phyloP scores from a whole-genome alignment of 169 alveolate species.

The Eimeria maxima region DNA sequence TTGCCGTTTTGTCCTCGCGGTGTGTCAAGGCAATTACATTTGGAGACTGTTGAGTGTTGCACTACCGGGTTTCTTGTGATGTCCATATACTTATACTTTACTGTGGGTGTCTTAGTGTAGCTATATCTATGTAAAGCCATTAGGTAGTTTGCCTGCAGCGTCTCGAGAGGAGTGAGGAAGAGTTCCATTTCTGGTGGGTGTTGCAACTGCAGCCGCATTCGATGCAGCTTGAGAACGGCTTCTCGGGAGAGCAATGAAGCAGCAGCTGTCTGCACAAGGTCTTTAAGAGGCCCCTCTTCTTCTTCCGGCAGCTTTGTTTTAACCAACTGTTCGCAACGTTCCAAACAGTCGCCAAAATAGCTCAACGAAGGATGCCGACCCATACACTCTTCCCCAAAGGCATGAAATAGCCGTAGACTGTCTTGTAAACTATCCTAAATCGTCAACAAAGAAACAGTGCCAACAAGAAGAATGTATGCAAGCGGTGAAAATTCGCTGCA shows the following conservation, averaged over 20 bases:
- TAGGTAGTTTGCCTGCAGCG: neutral
- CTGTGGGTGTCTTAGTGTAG: neutral
- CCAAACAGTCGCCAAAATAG: constrained; percentile 9
- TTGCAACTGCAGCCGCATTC: constrained; percentile 7
- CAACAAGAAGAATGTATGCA: neutral
- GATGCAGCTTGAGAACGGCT: constrained; percentile 28
- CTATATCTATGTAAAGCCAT: neutral
- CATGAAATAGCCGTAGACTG: neutral
- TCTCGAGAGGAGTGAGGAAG: constrained; percentile 26
- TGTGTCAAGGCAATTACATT: neutral
- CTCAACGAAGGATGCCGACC: constrained; percentile 46
- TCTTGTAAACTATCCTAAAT: neutral
- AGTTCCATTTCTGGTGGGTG: neutral
- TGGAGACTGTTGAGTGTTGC: neutral
- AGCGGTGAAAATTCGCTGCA: neutral
- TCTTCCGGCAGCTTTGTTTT: neutral
- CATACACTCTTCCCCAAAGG: constrained; percentile 16
- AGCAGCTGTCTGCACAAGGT: neutral
- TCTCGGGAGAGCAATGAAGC: constrained; percentile 31
- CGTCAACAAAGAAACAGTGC: neutral
- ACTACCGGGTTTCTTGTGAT: neutral
- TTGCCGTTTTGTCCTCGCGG: neutral
- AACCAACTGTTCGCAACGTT: neutral
- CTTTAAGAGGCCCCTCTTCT: neutral
- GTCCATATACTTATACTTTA: too few species aligned